Percentiles rank a stretch among this genome's conserved stretches.
Evolutionary conservation across 768 basidiomycete species (phyloP).

Genomic region (Omphalotus guepiniiformis): DNA sequence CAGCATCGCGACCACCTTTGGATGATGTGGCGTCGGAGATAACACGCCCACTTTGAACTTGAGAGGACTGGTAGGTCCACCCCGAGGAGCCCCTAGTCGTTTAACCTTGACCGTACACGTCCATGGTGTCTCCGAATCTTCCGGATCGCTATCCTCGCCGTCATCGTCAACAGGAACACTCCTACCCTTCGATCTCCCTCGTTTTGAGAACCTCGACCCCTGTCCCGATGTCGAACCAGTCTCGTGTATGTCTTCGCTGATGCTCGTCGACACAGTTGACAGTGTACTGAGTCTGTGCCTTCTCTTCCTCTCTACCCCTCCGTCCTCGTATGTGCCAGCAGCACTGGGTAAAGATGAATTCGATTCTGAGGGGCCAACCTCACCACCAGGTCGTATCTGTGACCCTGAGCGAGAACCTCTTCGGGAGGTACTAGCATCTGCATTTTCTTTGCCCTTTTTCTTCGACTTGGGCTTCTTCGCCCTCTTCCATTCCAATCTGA

Average conservation of each 20-base stretch:
- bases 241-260: neutral
- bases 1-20: slow-evolving; percentile 87
- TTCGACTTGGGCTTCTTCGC: slow-evolving; percentile 27
- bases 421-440: neutral
- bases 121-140: slow-evolving; percentile 97
- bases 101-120: slow-evolving; percentile 77
- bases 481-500: slow-evolving; percentile 78
- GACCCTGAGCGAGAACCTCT: neutral
- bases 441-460: slow-evolving; percentile 19
- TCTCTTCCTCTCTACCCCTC: neutral
- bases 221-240: neutral
- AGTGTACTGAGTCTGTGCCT: neutral
- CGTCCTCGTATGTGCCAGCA: neutral
- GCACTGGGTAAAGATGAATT: slow-evolving; percentile 1
- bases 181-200: neutral
- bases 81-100: slow-evolving; percentile 24
- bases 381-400: neutral
- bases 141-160: slow-evolving; percentile 86
- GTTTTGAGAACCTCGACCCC: neutral
- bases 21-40: slow-evolving; percentile 92
- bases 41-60: slow-evolving; percentile 77
- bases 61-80: slow-evolving; percentile 20
- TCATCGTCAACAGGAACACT: slow-evolving; percentile 35
- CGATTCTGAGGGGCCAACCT: neutral
- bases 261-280: neutral